A percentile compares a stretch with the other conserved stretches of the same genome.
Conservation (phyloP, 352 stramenopile genomes). For the Pelagophyceae sp. region DNA sequence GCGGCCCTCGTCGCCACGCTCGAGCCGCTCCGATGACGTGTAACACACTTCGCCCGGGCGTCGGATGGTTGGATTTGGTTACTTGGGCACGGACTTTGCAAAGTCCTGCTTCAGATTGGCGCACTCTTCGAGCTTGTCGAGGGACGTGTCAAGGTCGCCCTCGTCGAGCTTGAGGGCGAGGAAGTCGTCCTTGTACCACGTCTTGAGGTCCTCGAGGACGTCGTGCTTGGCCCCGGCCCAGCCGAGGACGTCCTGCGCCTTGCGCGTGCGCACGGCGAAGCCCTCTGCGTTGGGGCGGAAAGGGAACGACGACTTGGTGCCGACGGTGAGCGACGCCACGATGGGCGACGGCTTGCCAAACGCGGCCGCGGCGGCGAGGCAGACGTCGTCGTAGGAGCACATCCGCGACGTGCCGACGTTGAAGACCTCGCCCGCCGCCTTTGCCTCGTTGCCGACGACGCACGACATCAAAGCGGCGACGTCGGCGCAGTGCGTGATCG, state of each 20-base stretch:
- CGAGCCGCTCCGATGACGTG: neutral
- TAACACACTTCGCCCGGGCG: too few relatives aligned
- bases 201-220: slow-evolving; percentile 8
- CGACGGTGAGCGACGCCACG: neutral
- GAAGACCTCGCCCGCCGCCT: slow-evolving; percentile 48
- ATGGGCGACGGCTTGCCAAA: neutral
- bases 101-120: slow-evolving; percentile 15
- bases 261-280: slow-evolving; percentile 13
- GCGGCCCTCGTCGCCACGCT: neutral
- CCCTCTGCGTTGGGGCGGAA: slow-evolving; percentile 17
- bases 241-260: neutral
- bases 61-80: too few relatives aligned
- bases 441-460: slow-evolving; percentile 47
- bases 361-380: neutral
- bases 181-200: slow-evolving; percentile 17
- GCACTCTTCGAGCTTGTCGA: slow-evolving; percentile 4
- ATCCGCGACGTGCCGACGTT: slow-evolving; percentile 56
- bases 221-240: slow-evolving; percentile 10
- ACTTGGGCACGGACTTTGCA: too few relatives aligned
- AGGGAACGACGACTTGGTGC: slow-evolving; percentile 14
- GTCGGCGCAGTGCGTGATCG: slow-evolving; percentile 60
- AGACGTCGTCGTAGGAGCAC: slow-evolving; percentile 52
- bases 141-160: slow-evolving; percentile 6
- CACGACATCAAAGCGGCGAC: slow-evolving; percentile 57
- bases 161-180: neutral